Evolutionary conservation across 768 basidiomycete species (phyloP).

Genomic region (Clavulina sp.): DNA sequence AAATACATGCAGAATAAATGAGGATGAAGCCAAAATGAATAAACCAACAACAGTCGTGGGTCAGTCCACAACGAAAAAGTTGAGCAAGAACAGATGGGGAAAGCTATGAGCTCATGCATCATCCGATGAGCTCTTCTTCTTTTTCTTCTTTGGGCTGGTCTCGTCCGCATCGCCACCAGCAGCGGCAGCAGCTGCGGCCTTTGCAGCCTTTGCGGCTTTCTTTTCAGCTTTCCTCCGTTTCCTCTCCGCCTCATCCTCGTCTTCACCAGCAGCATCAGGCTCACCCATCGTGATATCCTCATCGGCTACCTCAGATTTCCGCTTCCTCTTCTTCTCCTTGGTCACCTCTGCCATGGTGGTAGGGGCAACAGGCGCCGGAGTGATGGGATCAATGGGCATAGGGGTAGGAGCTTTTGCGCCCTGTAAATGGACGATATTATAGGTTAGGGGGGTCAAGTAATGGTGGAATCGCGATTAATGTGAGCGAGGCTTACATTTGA

Average conservation of each 20-base stretch:
- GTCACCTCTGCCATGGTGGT: conserved; percentile 22
- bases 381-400: conserved; percentile 7
- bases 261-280: conserved; percentile 32
- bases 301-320: conserved; percentile 19
- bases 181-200: conserved; percentile 8
- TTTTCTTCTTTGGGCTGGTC: conserved; percentile 7
- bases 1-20: no score
- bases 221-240: conserved; percentile 33
- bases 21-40: no score
- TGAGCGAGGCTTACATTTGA: conserved; percentile 9
- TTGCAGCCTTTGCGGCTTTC: conserved; percentile 23
- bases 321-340: conserved; percentile 76
- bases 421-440: conserved; percentile 23
- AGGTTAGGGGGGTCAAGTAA: conserved; percentile 19
- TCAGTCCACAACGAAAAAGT: no score
- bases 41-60: no score
- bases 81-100: no score
- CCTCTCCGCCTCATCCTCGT: conserved; percentile 31
- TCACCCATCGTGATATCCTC: conserved; percentile 12
- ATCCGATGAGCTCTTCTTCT: conserved; percentile 6
- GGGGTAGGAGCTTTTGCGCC: conserved; percentile 15
- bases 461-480: background rate
- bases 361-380: background rate
- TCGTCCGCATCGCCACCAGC: conserved; percentile 11
- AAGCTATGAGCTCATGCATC: background rate